Evolutionary conservation across 768 basidiomycete genomes (phyloP).

Genomic region (Hemileccinum rubropunctum): DNA sequence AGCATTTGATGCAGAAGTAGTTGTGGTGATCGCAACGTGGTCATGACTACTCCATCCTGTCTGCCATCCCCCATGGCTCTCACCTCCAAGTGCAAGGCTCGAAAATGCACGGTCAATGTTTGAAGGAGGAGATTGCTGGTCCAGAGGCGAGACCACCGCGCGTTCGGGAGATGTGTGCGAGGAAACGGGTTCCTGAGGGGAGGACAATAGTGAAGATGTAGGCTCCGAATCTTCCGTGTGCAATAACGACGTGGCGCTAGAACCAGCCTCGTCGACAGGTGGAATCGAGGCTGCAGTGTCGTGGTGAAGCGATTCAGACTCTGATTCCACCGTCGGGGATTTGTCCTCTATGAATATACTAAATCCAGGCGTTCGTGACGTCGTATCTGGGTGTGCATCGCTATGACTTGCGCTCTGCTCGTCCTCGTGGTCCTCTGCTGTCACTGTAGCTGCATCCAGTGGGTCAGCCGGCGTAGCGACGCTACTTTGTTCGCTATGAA

Average conservation of each 20-base stretch:
- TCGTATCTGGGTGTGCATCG: slow-evolving; percentile 9
- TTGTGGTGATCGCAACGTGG: slow-evolving; percentile 10
- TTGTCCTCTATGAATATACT: slow-evolving; percentile 34
- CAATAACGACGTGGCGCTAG: slow-evolving; percentile 14
- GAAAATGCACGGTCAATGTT: slow-evolving; percentile 34
- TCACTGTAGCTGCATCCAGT: slow-evolving; percentile 37
- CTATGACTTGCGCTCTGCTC: slow-evolving; percentile 16
- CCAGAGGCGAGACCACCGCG: slow-evolving; percentile 31
- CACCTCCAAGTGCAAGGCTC: slow-evolving; percentile 48
- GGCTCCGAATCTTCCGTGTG: slow-evolving; percentile 13
- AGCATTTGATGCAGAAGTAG: slow-evolving; percentile 20
- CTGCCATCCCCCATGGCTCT: slow-evolving; percentile 53
- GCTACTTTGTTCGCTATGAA: slow-evolving; percentile 28
- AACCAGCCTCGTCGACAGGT: slow-evolving; percentile 31
- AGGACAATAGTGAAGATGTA: slow-evolving; percentile 4
- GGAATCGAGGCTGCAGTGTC: slow-evolving; percentile 33
- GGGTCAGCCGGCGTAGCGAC: slow-evolving; percentile 34
- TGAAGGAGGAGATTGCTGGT: slow-evolving; percentile 19
- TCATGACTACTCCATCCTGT: slow-evolving; percentile 41
- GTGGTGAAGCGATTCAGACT: slow-evolving; percentile 12
- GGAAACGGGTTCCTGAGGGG: slow-evolving; percentile 11
- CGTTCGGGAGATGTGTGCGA: slow-evolving; percentile 24
- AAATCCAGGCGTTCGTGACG: slow-evolving; percentile 46
- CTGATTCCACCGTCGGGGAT: slow-evolving; percentile 13
- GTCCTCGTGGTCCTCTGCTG: slow-evolving; percentile 33